Conservation (phyloP, 78 protist species). For the Polysphondylium violaceum region DNA sequence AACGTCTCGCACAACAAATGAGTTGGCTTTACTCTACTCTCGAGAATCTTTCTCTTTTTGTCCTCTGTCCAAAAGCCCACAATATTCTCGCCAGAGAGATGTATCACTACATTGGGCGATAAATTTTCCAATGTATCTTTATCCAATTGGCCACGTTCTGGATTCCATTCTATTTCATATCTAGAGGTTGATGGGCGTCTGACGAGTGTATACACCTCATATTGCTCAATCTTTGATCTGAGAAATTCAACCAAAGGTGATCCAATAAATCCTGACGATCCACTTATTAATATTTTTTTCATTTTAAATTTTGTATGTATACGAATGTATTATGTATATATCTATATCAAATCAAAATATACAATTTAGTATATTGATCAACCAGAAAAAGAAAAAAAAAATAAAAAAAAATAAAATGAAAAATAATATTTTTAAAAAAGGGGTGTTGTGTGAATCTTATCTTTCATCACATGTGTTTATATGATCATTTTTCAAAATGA, state of each 20-base stretch:
- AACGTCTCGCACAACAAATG: slow-evolving; percentile 15
- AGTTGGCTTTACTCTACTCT: slow-evolving; percentile 41
- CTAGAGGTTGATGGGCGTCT: slow-evolving; percentile 2
- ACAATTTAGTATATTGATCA: no score
- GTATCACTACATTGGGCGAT: slow-evolving; percentile 39
- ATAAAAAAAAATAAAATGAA: no score
- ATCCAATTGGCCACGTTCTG: slow-evolving; percentile 40
- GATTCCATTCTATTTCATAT: slow-evolving; percentile 66
- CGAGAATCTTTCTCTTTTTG: slow-evolving; percentile 43
- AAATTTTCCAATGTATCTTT: slow-evolving; percentile 11
- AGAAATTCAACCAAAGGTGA: not conserved
- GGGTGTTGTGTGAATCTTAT: no score
- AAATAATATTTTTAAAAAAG: no score
- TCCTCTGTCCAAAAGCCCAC: slow-evolving; percentile 60
- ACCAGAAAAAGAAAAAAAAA: no score
- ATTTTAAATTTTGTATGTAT: no score
- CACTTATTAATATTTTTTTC: slow-evolving; percentile 50
- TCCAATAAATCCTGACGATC: slow-evolving; percentile 63
- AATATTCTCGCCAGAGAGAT: slow-evolving; percentile 52
- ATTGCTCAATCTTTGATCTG: not conserved
- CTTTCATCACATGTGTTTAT: no score
- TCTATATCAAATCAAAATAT: no score
- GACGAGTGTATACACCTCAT: slow-evolving; percentile 45
- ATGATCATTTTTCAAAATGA: no score
- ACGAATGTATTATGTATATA: no score